Base-by-base conservation (phyloP, 2,329 filamentous ascomycete species). In the Ascochyta pisi region DNA sequence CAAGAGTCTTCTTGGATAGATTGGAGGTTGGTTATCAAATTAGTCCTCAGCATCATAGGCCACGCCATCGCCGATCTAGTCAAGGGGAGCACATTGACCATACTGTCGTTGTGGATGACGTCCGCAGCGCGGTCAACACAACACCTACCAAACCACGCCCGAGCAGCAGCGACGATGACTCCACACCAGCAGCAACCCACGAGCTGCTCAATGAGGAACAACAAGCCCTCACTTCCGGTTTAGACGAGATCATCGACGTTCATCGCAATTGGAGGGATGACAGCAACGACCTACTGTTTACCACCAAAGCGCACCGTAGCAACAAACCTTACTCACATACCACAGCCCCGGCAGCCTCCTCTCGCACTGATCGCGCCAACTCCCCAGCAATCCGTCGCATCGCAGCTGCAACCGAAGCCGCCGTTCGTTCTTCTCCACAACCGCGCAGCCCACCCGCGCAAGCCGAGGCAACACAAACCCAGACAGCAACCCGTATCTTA, bases 1-100 rank as follows among this genome's bases (percentile, higher is more conserved):
- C 64, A 4, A 58, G 66, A 8, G 40, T 68, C 8, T 69, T 67
- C 41, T 35, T 70, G 10, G 59, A 65, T 0, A 54, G 46, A 13
- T 41, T 69, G 5, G 38, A 37, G 1, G 19, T 56, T 19, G 31
- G 41, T 8, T 29, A 23, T 15, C 41, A 41, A 13, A 4, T 2
- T 4, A 26, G 39, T 23, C 40, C 22, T 15, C 9, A 12, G n/a
- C 9, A 35, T 16, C n/a, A 41, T 50, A 37, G 27, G 44, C 40
- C 24, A 26, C 29, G 6, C 16, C 16, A 19, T 22, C 19, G 15
- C 6, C 7, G 2, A n/a, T 9, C 4, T 19, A 10, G 2, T 26
- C 16, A 3, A 26, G n/a, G 27, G 12, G 15, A 19, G 24, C 16
- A 12, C 24, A 13, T 40, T 45, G 12, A 55, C 22, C n/a, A 2